Evolutionary conservation across 345 rosid species (phyloP).

Genomic region (Noccaea bulbosa): DNA sequence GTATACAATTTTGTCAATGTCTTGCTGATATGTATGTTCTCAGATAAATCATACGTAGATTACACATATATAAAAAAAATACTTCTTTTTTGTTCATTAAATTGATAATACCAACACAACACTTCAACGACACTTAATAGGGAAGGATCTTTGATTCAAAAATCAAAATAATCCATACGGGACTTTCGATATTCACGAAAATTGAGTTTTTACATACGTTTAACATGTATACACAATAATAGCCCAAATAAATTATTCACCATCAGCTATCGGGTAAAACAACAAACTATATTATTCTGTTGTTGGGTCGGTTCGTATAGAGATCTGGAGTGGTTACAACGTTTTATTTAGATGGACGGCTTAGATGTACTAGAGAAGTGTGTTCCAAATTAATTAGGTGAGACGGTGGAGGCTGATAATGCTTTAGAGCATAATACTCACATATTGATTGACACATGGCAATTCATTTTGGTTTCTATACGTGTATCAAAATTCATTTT

Average conservation of each 20-base stretch:
- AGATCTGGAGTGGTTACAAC: slow-evolving; percentile 38
- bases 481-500: not conserved
- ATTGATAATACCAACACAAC: no score
- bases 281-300: slow-evolving; percentile 26
- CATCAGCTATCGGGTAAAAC: slow-evolving; percentile 5
- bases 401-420: slow-evolving; percentile 24
- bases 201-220: not conserved
- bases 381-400: slow-evolving; percentile 33
- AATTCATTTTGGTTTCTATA: not conserved
- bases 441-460: slow-evolving; percentile 9
- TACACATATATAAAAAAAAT: no score
- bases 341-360: slow-evolving; percentile 31
- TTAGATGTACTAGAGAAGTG: slow-evolving; percentile 30
- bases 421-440: slow-evolving; percentile 19
- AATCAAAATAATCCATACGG: no score
- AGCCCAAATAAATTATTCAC: not conserved
- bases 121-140: no score
- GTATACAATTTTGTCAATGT: slow-evolving; percentile 6
- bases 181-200: slow-evolving; percentile 1
- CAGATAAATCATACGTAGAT: slow-evolving; percentile 13
- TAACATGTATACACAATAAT: not conserved
- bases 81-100: no score
- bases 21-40: slow-evolving; percentile 3
- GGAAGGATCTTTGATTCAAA: no score
- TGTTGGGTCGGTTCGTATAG: slow-evolving; percentile 26